Base-by-base conservation (phyloP, 2,329 filamentous ascomycete genomes). In the Fusarium sambucinum region DNA sequence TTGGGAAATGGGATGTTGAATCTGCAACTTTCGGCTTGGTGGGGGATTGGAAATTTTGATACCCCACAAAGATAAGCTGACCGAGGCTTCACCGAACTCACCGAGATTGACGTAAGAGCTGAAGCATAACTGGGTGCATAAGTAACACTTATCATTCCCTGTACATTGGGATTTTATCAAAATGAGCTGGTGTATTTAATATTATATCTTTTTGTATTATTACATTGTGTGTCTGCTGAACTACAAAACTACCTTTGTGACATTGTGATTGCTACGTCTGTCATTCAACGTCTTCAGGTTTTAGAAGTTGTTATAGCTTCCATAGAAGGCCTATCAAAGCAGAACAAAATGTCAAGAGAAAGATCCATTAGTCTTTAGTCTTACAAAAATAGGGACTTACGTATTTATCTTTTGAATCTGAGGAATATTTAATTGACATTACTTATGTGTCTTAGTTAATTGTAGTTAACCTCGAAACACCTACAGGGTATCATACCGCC, bases 21-120 rank as follows among this genome's bases (percentile, higher is more conserved):
- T 59, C 55, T 57, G 59, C 40, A 63, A 60, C 48, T 54, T 45
- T 69, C 55, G 55, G 53, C 61, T 55, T 60, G 59, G 72, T 66
- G 67, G 72, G 70, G 63, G 63, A 57, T 67, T 66, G 69, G 66
- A 71, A 73, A 60, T 74, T 74, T 73, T 64, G 72, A 69, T 70
- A 71, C 71, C 71, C 72, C 71, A 73, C 71, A 73, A 44, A 67
- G 71, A 66, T 63, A 63, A 68, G 65, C 55, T 71, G 37, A 71
- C 68, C 69, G 65, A 65, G 47, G 46, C 25, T 23, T 73, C 52
- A 73, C 72, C 72, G 72, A 66, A 48, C 23, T 69, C 59, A 70
- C 67, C 66, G 62, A 68, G 14, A 14, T n/a, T 53, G 47, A 52
- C 54, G 21, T 46, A 35, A 51, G 46, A 30, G 27, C 17, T 32